These are phyloP conservation scores for Fusarium nisikadoi DNA, from an alignment of 2,329 filamentous ascomycete genomes.

Conservation along the genomic window DNA sequence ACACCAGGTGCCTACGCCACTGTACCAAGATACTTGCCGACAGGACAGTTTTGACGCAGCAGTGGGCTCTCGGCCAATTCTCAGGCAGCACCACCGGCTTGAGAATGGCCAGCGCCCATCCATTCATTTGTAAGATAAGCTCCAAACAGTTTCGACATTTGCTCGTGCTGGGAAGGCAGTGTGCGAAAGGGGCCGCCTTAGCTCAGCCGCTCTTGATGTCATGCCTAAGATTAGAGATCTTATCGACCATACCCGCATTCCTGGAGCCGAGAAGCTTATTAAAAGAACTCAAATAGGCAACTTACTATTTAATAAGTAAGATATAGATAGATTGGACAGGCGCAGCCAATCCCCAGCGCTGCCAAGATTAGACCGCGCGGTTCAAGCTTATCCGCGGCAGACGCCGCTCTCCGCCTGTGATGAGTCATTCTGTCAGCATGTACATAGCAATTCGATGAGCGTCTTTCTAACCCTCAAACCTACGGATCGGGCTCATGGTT, in stretches of 20 bases:
- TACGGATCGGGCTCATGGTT: background rate
- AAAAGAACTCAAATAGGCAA: fast-evolving
- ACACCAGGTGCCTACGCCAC: no score
- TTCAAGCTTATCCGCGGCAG: background rate
- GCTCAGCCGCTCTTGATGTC: background rate
- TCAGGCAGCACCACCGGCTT: no score
- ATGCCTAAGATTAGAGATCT: fast-evolving
- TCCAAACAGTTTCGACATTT: no score
- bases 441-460: background rate
- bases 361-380: background rate
- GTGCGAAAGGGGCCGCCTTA: background rate
- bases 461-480: background rate
- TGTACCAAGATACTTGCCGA: no score
- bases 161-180: no score
- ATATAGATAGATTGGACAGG: background rate
- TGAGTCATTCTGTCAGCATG: background rate
- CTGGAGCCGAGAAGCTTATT: fast-evolving
- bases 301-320: fast-evolving
- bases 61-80: no score
- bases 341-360: fast-evolving
- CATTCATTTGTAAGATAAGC: no score
- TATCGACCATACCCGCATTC: fast-evolving
- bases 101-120: no score
- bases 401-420: background rate
- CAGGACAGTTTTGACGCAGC: no score